Evolutionary conservation across 148 eudicot genomes (phyloP), one percentile per base, ranked within the genome.

Genomic region (Chenopodium formosanum): DNA sequence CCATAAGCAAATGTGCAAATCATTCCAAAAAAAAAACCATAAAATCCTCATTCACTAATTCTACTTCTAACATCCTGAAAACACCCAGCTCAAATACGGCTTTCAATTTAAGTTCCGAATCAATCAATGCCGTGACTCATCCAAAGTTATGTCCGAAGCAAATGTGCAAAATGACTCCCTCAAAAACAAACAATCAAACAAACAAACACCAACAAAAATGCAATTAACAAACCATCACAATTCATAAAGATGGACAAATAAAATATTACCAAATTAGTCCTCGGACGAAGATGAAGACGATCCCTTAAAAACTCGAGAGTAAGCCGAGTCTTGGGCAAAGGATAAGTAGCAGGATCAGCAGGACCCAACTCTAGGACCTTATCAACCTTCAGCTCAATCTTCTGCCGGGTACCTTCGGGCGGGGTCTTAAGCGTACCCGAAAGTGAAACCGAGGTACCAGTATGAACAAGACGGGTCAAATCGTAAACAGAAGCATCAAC

Each of bases 231-330:
- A 9, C 16, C 12, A 10, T 12, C 32, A 66, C 23, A 53, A 19
- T 1, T 12, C 32, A 66, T 32, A 53, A 19, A 19, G 4, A 75
- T 37, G 48, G 17, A 31, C 25, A 29, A 67, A 66, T 22, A 25
- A 23, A 14, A 7, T 22, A 27, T 25, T 81, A 91, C 94, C 88
- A 89, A 88, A 87, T 92, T 96, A 69, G 99, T 94, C 64, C 99
- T 78, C 20, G 97, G 88, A 5, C 97, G 89, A 40, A 96, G 95
- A 82, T 94, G 99, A 48, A 94, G 90, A 40, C 82, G 79, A 85
- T 94, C 99, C 34, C 99, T 85, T 29, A 96, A 86, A 74, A 85
- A 83, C 82, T 96, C 99, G 66, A 91, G 93, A 7, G 98, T 89
- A 9, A 96, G 78, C 62, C 74, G 81, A 1, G 97, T 89, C 87